Evolutionary conservation across 1,139 yeast species (phyloP).

Genomic region (Candida tetrigidarum): DNA sequence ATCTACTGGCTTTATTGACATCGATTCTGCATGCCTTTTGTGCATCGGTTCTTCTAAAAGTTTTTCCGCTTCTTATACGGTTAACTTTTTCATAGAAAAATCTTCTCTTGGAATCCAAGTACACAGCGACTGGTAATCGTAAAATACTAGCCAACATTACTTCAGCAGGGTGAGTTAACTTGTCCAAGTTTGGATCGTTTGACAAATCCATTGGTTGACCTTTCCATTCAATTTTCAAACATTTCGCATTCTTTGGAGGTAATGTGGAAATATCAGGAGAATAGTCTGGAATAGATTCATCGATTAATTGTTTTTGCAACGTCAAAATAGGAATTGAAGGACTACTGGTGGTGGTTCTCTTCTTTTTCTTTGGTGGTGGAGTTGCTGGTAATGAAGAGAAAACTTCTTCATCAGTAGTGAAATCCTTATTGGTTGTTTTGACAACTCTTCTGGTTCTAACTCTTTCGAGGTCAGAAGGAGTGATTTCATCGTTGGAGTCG

Average conservation of each 20-base stretch:
- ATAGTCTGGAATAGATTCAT: slow-evolving; percentile 69
- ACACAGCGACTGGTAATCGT: slow-evolving; percentile 84
- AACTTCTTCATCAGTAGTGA: slow-evolving; percentile 16
- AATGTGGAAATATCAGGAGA: slow-evolving; percentile 69
- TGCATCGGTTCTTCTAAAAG: slow-evolving; percentile 95
- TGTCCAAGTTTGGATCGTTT: slow-evolving; percentile 68
- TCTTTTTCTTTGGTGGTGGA: slow-evolving; percentile 30
- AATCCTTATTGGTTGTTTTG: slow-evolving; percentile 26
- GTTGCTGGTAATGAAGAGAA: slow-evolving; percentile 2
- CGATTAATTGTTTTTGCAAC: slow-evolving; percentile 51
- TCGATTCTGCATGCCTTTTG: slow-evolving; percentile 98
- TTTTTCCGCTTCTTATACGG: slow-evolving; percentile 72
- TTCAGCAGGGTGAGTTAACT: slow-evolving; percentile 86
- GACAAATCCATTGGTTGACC: slow-evolving; percentile 95
- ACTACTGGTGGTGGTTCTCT: slow-evolving; percentile 13
- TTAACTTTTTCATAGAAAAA: slow-evolving; percentile 87
- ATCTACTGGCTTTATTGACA: slow-evolving; percentile 92
- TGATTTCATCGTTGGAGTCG: slow-evolving; percentile 30
- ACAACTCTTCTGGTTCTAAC: slow-evolving; percentile 64
- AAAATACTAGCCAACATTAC: slow-evolving; percentile 84
- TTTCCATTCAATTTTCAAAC: slow-evolving; percentile 94
- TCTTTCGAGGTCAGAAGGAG: slow-evolving; percentile 35
- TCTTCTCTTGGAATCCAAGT: slow-evolving; percentile 90
- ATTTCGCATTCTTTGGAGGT: slow-evolving; percentile 66
- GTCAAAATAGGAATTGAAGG: slow-evolving; percentile 32